These are phyloP conservation scores for Clavispora carvajalis DNA, from an alignment of 805 yeast species.

Conservation along the genomic window DNA sequence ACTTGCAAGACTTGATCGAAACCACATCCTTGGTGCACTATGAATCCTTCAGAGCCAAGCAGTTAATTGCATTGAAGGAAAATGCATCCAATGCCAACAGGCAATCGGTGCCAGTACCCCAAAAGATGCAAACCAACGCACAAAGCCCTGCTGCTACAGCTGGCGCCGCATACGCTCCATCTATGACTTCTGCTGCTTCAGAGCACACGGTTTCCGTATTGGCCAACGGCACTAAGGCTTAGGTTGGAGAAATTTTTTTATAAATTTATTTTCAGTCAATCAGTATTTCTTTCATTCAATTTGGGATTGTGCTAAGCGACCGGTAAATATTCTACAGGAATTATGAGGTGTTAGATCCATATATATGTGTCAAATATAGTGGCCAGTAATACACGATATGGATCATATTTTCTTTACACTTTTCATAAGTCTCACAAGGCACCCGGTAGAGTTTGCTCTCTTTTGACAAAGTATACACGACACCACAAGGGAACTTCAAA, in stretches of 20 bases:
- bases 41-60: slow-evolving; percentile 90
- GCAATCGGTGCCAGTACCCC: slow-evolving; percentile 19
- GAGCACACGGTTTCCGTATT: slow-evolving; percentile 8
- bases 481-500: too few species aligned
- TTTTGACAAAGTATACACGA: too few species aligned
- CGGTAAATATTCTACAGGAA: neutral
- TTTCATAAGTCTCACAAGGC: too few species aligned
- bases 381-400: neutral
- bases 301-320: neutral
- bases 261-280: neutral
- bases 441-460: too few species aligned
- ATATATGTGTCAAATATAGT: neutral
- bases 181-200: slow-evolving; percentile 15
- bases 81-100: slow-evolving; percentile 55
- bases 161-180: slow-evolving; percentile 4
- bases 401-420: neutral
- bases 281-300: neutral
- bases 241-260: neutral
- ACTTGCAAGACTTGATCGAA: slow-evolving; percentile 92
- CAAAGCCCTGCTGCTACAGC: slow-evolving; percentile 5
- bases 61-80: slow-evolving; percentile 88
- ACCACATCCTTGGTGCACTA: slow-evolving; percentile 84
- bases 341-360: neutral
- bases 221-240: slow-evolving; percentile 3
- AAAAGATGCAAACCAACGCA: slow-evolving; percentile 2